Base-by-base conservation (phyloP, 331 rosid genomes). In the Malus hybrid region DNA sequence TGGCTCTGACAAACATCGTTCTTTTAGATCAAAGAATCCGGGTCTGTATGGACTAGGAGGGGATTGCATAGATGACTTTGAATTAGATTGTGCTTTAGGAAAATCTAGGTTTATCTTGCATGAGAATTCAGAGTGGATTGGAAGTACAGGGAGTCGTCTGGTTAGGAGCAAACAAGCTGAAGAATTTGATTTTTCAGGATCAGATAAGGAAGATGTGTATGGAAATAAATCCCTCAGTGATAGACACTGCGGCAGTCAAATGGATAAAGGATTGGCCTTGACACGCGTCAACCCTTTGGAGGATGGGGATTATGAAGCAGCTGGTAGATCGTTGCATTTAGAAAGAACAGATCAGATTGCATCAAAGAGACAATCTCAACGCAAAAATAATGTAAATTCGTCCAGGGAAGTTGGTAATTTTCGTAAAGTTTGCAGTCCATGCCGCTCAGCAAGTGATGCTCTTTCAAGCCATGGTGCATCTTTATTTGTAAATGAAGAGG, bases 391-490 rank as follows among this genome's bases (percentile, higher is more conserved):
- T 76, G 79, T 58, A 71, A 78, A 76, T 70, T 73, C 75, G 24
- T 82, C 75, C 53, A 81, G 74, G 70, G 65, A 65, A 12, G 57
- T 70, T 74, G 82, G 87, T 66, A 91, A 81, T 78, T 75, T 46
- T 65, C 81, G 85, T 70, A 52, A 52, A 71, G 75, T 65, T 24
- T 78, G 86, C 42, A 86, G 91, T 86, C 87, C 92, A 32, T 78
- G 73, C 33, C 77, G 55, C 68, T 83, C 93, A 18, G 68, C 66
- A 12, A 71, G 74, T 55, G 87, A 78, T 71, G 86, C 79, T 77
- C 13, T 82, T 24, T 89, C 87, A 44, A 76, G 77, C 66, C 77
- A 48, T 52, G 60, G 84, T 30, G 53, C 79, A 60, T 68, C 86
- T 1, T 44, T 76, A 18, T 77, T 57, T 13, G 57, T 76, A 29